Percentiles rank a stretch among this genome's conserved stretches.
Conservation (phyloP, 139 green algal species). For the Auxenochlorella protothecoides region DNA sequence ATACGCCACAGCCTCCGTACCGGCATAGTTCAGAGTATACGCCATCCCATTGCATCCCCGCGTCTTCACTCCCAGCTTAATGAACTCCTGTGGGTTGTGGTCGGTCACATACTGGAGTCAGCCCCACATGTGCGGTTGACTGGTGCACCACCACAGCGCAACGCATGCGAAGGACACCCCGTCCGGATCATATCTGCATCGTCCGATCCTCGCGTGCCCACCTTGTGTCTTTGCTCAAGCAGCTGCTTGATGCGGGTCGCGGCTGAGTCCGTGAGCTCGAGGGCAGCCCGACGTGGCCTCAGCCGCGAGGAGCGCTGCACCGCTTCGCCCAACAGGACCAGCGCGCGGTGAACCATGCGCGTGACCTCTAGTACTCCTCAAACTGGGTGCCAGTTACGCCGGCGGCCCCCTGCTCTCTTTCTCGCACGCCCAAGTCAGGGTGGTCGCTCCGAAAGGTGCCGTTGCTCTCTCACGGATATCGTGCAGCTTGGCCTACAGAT, state of each 20-base stretch:
- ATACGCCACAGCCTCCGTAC: slow-evolving; percentile 11
- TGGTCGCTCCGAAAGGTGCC: too few species aligned
- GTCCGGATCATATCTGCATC: too few species aligned
- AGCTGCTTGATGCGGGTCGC: slow-evolving; percentile 62
- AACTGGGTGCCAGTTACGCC: too few species aligned
- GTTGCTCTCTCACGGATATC: too few species aligned
- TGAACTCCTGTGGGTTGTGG: slow-evolving; percentile 56
- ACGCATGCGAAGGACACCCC: too few species aligned
- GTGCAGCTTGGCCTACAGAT: too few species aligned
- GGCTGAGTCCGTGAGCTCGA: slow-evolving; percentile 83
- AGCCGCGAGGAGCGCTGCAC: slow-evolving; percentile 8
- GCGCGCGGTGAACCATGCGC: slow-evolving; percentile 36
- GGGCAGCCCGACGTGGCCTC: slow-evolving; percentile 48
- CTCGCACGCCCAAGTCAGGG: too few species aligned
- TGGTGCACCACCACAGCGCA: too few species aligned
- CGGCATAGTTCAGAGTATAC: slow-evolving; percentile 97
- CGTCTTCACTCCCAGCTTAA: slow-evolving; percentile 85
- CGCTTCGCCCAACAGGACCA: slow-evolving; percentile 25
- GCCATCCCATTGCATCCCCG: slow-evolving; percentile 92
- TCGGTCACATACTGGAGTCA: too few species aligned
- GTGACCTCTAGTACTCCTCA: not conserved
- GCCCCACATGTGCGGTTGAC: too few species aligned
- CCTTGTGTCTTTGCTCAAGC: slow-evolving; percentile 69
- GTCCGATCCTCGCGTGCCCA: slow-evolving; percentile 8
- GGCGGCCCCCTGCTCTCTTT: too few species aligned